phyloP scores from a whole-genome alignment of 192 early-diverging fungal species.

The Coemansia sp. region DNA sequence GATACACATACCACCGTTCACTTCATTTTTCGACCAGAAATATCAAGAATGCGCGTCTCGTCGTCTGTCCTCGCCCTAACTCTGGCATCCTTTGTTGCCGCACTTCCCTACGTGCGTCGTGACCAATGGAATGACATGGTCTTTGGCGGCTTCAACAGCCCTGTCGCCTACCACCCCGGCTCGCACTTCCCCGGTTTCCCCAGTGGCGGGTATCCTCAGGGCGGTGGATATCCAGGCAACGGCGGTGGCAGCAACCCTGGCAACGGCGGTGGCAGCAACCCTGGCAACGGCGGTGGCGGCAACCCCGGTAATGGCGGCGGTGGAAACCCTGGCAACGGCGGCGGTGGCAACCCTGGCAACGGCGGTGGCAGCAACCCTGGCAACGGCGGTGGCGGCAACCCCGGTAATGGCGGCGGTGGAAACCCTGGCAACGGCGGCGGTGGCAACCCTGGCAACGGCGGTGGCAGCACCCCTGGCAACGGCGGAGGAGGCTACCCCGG shows the following conservation, averaged over 20 bases:
- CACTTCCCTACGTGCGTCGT: conserved; percentile 17
- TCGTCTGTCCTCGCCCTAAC: conserved; percentile 19
- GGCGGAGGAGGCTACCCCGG: too few species aligned
- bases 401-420: too few species aligned
- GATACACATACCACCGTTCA: background rate
- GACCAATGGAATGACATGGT: conserved; percentile 5
- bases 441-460: background rate
- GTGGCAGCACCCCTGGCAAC: conserved; percentile 3
- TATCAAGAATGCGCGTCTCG: conserved; percentile 36
- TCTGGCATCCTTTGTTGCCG: conserved; percentile 23
- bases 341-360: background rate
- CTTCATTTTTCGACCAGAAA: background rate
- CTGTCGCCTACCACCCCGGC: background rate
- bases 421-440: background rate
- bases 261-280: conserved; percentile 3
- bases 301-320: too few species aligned
- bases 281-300: too few species aligned
- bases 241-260: background rate
- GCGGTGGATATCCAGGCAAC: background rate
- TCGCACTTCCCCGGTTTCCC: conserved; percentile 10
- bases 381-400: too few species aligned
- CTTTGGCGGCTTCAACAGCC: background rate
- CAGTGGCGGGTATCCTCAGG: conserved; percentile 10
- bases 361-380: conserved; percentile 7
- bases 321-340: background rate